A percentile compares a stretch with the other conserved stretches of the same genome.
phyloP scores from a whole-genome alignment of 2,329 filamentous ascomycete species.

The Trichoderma brevicompactum region DNA sequence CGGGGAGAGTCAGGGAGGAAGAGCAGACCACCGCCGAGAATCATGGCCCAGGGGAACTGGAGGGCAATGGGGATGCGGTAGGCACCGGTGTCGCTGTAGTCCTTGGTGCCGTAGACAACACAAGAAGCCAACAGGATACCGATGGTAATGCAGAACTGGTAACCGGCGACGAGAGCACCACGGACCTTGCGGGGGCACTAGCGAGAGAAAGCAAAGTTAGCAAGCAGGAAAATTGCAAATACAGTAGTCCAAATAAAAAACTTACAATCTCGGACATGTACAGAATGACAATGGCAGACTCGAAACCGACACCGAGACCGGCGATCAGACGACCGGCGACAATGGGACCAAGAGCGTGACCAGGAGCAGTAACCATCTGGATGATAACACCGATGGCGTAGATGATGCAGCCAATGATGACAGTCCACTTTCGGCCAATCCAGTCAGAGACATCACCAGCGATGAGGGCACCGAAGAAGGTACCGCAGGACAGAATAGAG shows the following conservation, averaged over 20 bases:
- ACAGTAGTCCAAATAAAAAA: slow-evolving; percentile 26
- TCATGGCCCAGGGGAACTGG: slow-evolving; percentile 79
- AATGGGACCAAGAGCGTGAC: slow-evolving; percentile 61
- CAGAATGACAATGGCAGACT: slow-evolving; percentile 78
- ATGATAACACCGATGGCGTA: slow-evolving; percentile 72
- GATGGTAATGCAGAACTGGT: slow-evolving; percentile 83
- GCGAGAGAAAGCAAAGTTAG: not conserved
- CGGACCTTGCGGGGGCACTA: slow-evolving; percentile 69
- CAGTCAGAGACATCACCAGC: slow-evolving; percentile 78
- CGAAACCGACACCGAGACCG: slow-evolving; percentile 79
- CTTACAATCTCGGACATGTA: slow-evolving; percentile 84
- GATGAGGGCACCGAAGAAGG: slow-evolving; percentile 78
- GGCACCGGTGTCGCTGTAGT: slow-evolving; percentile 63
- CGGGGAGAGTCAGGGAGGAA: slow-evolving; percentile 84
- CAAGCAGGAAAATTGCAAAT: not conserved
- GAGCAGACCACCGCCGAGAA: slow-evolving; percentile 73
- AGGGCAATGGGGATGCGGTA: slow-evolving; percentile 83
- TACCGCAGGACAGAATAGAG: slow-evolving; percentile 76
- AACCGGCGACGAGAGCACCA: slow-evolving; percentile 78
- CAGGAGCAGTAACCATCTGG: slow-evolving; percentile 60
- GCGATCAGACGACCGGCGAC: slow-evolving; percentile 75
- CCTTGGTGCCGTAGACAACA: slow-evolving; percentile 72
- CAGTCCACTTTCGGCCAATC: slow-evolving; percentile 73
- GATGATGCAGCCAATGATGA: slow-evolving; percentile 71
- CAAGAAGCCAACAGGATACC: slow-evolving; percentile 76